A percentile compares a stretch with the other conserved stretches of the same genome.
Evolutionary conservation across 1,139 yeast species (phyloP).

Genomic region (Suhomyces panamericanus): DNA sequence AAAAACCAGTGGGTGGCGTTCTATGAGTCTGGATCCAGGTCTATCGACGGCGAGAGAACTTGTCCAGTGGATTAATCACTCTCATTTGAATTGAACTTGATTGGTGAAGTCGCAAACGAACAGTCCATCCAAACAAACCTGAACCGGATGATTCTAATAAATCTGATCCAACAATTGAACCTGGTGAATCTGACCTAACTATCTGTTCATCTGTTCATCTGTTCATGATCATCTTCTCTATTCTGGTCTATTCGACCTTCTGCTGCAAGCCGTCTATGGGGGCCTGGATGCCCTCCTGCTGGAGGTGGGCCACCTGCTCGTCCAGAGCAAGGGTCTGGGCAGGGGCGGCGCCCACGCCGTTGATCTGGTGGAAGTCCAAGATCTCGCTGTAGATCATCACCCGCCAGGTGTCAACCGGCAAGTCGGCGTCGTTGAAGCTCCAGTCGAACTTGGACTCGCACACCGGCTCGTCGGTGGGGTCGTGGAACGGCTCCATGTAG

Average conservation of each 20-base stretch:
- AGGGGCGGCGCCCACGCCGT: constrained; percentile 28
- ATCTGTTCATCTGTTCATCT: too few relatives aligned
- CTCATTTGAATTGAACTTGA: too few relatives aligned
- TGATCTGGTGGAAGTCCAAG: constrained; percentile 87
- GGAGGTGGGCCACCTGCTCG: constrained; percentile 32
- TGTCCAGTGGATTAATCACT: too few relatives aligned
- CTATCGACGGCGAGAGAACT: too few relatives aligned
- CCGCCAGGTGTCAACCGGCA: constrained; percentile 98
- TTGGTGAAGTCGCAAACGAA: too few relatives aligned
- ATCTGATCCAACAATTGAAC: too few relatives aligned
- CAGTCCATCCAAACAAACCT: too few relatives aligned
- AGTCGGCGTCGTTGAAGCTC: constrained; percentile 97
- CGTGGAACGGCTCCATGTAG: constrained; percentile 96
- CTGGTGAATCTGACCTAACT: too few relatives aligned
- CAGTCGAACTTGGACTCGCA: constrained; percentile 94
- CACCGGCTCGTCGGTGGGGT: constrained; percentile 95
- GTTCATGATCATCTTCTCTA: too few relatives aligned
- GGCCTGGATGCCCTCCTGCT: constrained; percentile 34
- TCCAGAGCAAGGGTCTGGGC: constrained; percentile 18
- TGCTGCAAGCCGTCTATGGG: constrained; percentile 20
- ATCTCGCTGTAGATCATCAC: constrained; percentile 99
- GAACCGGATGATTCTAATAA: too few relatives aligned
- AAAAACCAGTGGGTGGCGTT: not conserved
- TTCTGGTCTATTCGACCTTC: constrained; percentile 23
- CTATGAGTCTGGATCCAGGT: not conserved